Base-by-base conservation (phyloP, 2,329 filamentous ascomycete species). In the Paracamarosporium sp. region DNA sequence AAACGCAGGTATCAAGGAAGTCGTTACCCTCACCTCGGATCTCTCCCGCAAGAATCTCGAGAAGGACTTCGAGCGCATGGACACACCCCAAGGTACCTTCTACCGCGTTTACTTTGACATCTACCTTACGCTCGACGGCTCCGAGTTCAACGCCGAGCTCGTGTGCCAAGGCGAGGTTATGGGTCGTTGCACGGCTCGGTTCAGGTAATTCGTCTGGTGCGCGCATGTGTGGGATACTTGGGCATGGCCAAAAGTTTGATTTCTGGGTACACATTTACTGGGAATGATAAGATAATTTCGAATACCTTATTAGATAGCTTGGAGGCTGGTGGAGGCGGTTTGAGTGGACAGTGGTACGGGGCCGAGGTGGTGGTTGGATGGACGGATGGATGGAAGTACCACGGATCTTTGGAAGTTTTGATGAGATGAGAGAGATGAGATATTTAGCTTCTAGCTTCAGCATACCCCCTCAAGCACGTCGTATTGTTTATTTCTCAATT, bases 151-250 rank as follows among this genome's bases (percentile, higher is more conserved):
- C 69, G 95, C 95, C 52, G 95, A 98, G 81, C 83, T 99, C 36
- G 94, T 98, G n/a, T 99, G 95, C 81, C 95, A 99, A 78, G 95
- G 95, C 72, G 95, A 98, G 79, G 93, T 99, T 65, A 99, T 98
- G 95, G 95, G 95, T 65, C 89, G 94, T 64, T 98, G 94, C 86
- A 90, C 93, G 63, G 91, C 94, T 58, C 87, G 93, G 75, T 98
- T 98, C 84, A 81, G 87, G 78, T 90, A 80, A 40, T 55, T 53
- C 6, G 15, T 50, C 28, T 24, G 35, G 30, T 33, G 35, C 25
- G 40, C 38, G 28, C 38, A 44, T 54, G 31, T 47, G 22, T 38
- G 35, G 38, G 28, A 51, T 45, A 40, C 27, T 5, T 48, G 51
- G 46, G 31, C 30, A 36, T 27, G 51, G 40, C 17, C 43, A 59